Conservation (phyloP, 192 early-diverging fungal genomes). For the Podochytrium sp. region DNA sequence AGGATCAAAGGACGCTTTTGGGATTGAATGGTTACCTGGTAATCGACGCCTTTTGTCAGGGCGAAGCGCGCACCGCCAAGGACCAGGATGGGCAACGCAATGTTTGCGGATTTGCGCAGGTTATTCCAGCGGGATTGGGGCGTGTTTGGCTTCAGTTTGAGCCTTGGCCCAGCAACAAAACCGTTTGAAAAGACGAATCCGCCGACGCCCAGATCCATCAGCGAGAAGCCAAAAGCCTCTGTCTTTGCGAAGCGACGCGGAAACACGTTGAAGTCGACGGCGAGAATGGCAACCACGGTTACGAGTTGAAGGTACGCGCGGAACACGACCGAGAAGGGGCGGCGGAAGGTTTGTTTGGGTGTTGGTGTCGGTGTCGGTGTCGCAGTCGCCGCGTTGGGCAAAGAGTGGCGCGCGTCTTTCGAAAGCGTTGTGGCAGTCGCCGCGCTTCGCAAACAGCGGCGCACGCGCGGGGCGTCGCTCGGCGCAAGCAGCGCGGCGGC, state of each 20-base stretch:
- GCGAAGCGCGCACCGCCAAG: constrained; percentile 77
- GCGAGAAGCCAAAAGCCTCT: constrained; percentile 85
- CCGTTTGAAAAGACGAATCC: constrained; percentile 92
- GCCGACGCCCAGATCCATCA: constrained; percentile 97
- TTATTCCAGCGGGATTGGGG: background rate
- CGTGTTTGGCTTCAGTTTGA: constrained; percentile 10
- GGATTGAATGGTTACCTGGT: constrained; percentile 62
- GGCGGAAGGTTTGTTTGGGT: background rate
- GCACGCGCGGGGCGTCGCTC: constrained; percentile 12
- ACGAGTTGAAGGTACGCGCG: constrained; percentile 46
- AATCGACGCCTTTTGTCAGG: constrained; percentile 80
- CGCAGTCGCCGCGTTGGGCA: constrained; percentile 17
- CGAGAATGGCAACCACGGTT: constrained; percentile 77
- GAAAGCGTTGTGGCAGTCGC: constrained; percentile 25
- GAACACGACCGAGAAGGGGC: constrained; percentile 33
- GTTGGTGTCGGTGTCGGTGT: background rate
- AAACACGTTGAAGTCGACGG: constrained; percentile 93
- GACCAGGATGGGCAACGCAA: constrained; percentile 68
- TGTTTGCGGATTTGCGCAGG: constrained; percentile 49
- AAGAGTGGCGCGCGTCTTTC: background rate
- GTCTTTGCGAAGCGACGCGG: constrained; percentile 89
- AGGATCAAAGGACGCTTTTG: background rate
- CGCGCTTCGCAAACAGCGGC: background rate
- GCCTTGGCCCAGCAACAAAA: constrained; percentile 68
- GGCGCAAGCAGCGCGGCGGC: constrained; percentile 3